Percentiles rank a stretch among this genome's conserved stretches.
These are phyloP conservation scores for Biscutella laevigata DNA, from an alignment of 441 rosid species.

Conservation along the genomic window DNA sequence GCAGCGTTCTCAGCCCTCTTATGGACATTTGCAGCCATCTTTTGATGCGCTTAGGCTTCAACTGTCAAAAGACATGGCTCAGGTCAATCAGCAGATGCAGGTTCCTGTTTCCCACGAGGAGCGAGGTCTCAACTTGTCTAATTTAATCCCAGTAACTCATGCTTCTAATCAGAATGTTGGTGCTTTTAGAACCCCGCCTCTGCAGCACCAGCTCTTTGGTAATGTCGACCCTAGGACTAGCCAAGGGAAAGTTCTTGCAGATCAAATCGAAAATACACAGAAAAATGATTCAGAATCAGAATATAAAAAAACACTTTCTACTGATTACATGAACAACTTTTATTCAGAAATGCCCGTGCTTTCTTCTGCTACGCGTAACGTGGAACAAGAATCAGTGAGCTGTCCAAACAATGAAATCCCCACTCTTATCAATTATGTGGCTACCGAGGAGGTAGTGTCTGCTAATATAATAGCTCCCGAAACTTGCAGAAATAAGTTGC, in stretches of 20 bases:
- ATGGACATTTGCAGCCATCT: conserved; percentile 46
- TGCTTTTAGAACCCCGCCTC: conserved; percentile 34
- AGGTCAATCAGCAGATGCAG: conserved; percentile 42
- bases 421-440: too few relatives aligned
- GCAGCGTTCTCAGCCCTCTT: conserved; percentile 52
- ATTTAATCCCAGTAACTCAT: too few relatives aligned
- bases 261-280: conserved; percentile 31
- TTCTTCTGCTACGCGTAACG: conserved; percentile 26
- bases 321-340: conserved; percentile 31
- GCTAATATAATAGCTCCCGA: conserved; percentile 17
- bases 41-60: conserved; percentile 49
- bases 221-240: conserved; percentile 32
- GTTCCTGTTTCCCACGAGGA: conserved; percentile 45
- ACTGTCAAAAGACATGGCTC: conserved; percentile 44
- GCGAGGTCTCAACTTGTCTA: conserved; percentile 28
- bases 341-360: conserved; percentile 26
- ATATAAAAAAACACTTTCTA: conserved; percentile 32
- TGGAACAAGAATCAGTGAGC: conserved; percentile 30
- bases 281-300: conserved; percentile 32
- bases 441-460: too few relatives aligned
- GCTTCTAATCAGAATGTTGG: conserved; percentile 32
- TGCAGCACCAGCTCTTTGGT: conserved; percentile 57
- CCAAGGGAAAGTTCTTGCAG: conserved; percentile 32
- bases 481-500: conserved; percentile 29
- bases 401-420: conserved; percentile 15